A percentile compares a stretch with the other conserved stretches of the same genome.
Evolutionary conservation across 495 filamentous ascomycete species (phyloP).

Genomic region (Hyaloscypha bicolor): DNA sequence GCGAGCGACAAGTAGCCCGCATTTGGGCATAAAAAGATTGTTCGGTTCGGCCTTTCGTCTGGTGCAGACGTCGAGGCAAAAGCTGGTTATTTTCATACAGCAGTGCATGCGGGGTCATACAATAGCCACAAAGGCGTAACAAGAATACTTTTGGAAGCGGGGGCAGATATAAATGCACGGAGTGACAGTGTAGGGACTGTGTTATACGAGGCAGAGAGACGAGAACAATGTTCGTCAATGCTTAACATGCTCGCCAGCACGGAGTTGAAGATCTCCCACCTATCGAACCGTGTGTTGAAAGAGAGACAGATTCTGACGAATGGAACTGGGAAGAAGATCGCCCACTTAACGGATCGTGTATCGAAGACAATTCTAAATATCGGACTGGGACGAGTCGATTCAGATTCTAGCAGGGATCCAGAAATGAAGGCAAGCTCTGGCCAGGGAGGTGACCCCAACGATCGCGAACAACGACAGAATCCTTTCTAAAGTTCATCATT

Average conservation of each 20-base stretch:
- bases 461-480: too few relatives aligned
- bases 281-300: neutral
- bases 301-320: neutral
- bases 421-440: too few relatives aligned
- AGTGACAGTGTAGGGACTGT: neutral
- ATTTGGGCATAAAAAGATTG: neutral
- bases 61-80: neutral
- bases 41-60: neutral
- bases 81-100: neutral
- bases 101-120: neutral
- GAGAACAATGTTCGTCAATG: neutral
- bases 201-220: neutral
- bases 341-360: too few relatives aligned
- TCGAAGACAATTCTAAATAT: too few relatives aligned
- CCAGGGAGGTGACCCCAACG: too few relatives aligned
- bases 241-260: neutral
- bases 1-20: too few relatives aligned
- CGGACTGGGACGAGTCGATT: too few relatives aligned
- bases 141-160: constrained; percentile 21
- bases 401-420: too few relatives aligned
- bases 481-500: too few relatives aligned
- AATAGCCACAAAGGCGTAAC: constrained; percentile 16
- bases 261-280: neutral
- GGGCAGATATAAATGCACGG: constrained; percentile 1
- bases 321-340: too few relatives aligned